Evolutionary conservation across 768 basidiomycete genomes (phyloP), one percentile per base, ranked within the genome.

Genomic region (Leccinellum luteum): DNA sequence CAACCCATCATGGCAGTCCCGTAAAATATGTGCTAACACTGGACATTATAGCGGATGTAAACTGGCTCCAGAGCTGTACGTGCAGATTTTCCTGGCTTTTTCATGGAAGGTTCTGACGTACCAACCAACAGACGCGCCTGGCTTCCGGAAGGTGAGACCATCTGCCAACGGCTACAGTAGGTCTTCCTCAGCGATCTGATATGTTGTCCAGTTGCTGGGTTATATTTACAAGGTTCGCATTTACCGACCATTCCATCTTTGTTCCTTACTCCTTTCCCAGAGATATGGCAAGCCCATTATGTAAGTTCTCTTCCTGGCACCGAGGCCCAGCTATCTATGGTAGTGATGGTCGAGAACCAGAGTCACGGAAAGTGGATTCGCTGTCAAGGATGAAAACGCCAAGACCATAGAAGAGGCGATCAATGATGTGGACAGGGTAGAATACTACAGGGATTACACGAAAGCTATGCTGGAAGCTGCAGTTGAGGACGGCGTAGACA

Each of bases 361-460:
- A 63, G 83, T 88, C 15, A 89, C 87, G 3, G 86, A 89, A 72
- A 90, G 89, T 63, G 88, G 87, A 0, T 90, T 89, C 64, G 81
- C 87, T 8, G 86, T 88, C 52, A 87, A 86, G 68, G 78, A 81
- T 56, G 88, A 89, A 69, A 79, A 77, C 66, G 68, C 67, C 45
- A 76, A 81, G 73, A 73, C 85, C 2, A 61, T 82, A 12, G 81
- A 83, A 55, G 73, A 84, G 56, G 85, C 83, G 12, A 61, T 87
- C 27, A 71, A 81, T 25, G 87, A 90, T 64, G 72, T 69, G 15
- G 86, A 84, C 64, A 84, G 88, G 35, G 79, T 86, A 54, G 77
- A 84, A 61, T 90, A 89, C 71, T 89, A 85, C 77, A 73, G 75
- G 51, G 88, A 87, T 34, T 81, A 81, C 12, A 83, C 84, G 9